Base-by-base conservation (phyloP, 768 basidiomycete genomes). In the Tylopilus balloui region DNA sequence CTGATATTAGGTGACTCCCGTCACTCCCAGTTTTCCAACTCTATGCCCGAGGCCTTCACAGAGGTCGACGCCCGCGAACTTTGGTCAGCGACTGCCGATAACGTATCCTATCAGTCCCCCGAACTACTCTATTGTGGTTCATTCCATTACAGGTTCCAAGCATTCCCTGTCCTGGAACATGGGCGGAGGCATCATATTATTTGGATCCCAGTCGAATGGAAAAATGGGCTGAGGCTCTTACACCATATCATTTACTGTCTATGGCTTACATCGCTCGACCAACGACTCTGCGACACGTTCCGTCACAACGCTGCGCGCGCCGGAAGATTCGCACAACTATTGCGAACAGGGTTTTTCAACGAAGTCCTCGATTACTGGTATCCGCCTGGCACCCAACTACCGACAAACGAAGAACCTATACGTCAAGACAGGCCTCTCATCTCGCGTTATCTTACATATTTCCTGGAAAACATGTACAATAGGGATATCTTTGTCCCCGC, bases 341-440 rank as follows among this genome's bases (percentile, higher is more conserved):
- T 47, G 15, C 47, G 44, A 8, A 20, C 43, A 0, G 43, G 28
- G 2, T 50, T 50, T 28, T 24, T 48, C 11, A 6, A 44, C 1
- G 41, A 49, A 19, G 43, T 50, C 5, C 17, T 47, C 6, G 43
- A 38, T 23, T 46, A 37, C 43, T 43, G 32, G 41, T 42, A 42
- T 6, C 6, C 1, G 2, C 47, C 25, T n/a, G 19, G 32, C 10
- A 43, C 32, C 17, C 34, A 10, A 21, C 32, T 44, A 10, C 48
- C 48, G 12, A 48, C 25, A 2, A 29, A 28, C 11, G 21, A 50
- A 46, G 13, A 24, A 13, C 42, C 48, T 23, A 21, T 25, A 21
- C 34, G 15, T 15, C 41, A 10, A 28, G 27, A 12, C 12, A 19
- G 36, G 1, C 41, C 41, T 1, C 25, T 48, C 17, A 11, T 17